Evolutionary conservation across 2,329 filamentous ascomycete genomes (phyloP).

Genomic region (Chaetomium sp.): DNA sequence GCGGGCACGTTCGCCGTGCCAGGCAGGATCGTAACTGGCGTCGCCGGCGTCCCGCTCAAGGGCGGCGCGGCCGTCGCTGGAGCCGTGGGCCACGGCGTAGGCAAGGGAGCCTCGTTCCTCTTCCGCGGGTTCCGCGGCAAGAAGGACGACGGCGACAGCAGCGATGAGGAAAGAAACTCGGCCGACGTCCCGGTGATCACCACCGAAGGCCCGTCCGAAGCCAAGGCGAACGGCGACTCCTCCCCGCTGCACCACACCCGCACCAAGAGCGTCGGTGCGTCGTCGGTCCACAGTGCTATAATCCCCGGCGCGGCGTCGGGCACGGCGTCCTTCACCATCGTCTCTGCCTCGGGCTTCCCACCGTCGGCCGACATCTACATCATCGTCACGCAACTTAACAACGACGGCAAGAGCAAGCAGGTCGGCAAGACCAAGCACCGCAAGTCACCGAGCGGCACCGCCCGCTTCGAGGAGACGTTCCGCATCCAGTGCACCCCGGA

Average conservation of each 20-base stretch:
- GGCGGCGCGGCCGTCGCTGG: slow-evolving; percentile 57
- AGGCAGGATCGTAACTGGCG: slow-evolving; percentile 81
- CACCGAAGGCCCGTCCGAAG: slow-evolving; percentile 39
- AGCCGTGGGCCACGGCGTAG: slow-evolving; percentile 74
- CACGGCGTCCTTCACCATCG: slow-evolving; percentile 75
- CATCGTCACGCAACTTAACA: slow-evolving; percentile 62
- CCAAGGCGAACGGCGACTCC: slow-evolving; percentile 40
- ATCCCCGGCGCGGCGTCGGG: slow-evolving; percentile 61
- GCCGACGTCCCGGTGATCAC: slow-evolving; percentile 49
- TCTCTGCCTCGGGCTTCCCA: slow-evolving; percentile 78
- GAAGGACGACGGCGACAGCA: slow-evolving; percentile 51
- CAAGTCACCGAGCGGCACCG: slow-evolving; percentile 68
- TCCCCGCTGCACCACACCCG: slow-evolving; percentile 47
- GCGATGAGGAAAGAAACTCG: slow-evolving; percentile 40
- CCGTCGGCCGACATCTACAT: slow-evolving; percentile 78
- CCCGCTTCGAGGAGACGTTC: slow-evolving; percentile 77
- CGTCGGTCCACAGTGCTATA: slow-evolving; percentile 67
- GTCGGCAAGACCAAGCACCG: slow-evolving; percentile 91
- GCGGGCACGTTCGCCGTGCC: slow-evolving; percentile 85
- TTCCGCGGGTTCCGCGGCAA: slow-evolving; percentile 77
- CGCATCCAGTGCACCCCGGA: slow-evolving; percentile 78
- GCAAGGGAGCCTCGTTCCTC: slow-evolving; percentile 88
- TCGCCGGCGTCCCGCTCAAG: slow-evolving; percentile 89
- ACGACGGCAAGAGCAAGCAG: slow-evolving; percentile 69
- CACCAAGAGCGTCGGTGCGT: slow-evolving; percentile 62